These are phyloP conservation scores for Gracilariopsis chorda DNA, from an alignment of 23 red algal genomes.

Conservation along the genomic window DNA sequence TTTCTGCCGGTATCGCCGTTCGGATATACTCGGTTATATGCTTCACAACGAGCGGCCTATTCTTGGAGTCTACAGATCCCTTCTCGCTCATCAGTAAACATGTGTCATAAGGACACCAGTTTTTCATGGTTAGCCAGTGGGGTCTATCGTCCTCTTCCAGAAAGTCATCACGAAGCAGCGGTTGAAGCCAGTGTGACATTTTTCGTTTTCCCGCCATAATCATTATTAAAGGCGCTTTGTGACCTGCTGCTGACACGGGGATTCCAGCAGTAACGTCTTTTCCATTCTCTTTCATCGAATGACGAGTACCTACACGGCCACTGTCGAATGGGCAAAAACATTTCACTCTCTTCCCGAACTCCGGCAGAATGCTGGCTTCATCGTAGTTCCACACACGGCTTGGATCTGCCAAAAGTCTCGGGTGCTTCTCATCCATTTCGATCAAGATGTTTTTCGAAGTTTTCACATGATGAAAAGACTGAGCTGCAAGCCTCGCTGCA, in stretches of 20 bases:
- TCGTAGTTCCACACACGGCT: neutral
- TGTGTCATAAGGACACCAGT: neutral
- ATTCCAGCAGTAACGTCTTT: neutral
- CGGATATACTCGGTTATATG: neutral
- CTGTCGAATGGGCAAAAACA: neutral
- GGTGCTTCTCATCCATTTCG: neutral
- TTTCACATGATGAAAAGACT: neutral
- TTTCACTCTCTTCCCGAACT: neutral
- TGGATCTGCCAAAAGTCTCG: neutral
- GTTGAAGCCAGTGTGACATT: neutral
- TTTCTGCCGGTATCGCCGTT: neutral
- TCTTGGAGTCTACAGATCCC: slow-evolving; percentile 3
- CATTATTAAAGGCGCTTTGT: neutral
- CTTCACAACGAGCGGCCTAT: neutral
- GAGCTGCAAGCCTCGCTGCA: neutral
- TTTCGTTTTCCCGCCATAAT: neutral
- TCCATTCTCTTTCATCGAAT: neutral
- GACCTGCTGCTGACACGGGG: neutral
- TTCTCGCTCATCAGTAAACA: neutral
- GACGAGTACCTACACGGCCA: neutral
- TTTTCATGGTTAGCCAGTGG: neutral
- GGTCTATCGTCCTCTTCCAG: neutral
- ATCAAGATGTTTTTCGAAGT: no score
- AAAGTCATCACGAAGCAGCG: neutral
- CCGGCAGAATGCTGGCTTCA: neutral